Conservation (phyloP, 108 stramenopile species). For the Parietichytrium sp. region DNA sequence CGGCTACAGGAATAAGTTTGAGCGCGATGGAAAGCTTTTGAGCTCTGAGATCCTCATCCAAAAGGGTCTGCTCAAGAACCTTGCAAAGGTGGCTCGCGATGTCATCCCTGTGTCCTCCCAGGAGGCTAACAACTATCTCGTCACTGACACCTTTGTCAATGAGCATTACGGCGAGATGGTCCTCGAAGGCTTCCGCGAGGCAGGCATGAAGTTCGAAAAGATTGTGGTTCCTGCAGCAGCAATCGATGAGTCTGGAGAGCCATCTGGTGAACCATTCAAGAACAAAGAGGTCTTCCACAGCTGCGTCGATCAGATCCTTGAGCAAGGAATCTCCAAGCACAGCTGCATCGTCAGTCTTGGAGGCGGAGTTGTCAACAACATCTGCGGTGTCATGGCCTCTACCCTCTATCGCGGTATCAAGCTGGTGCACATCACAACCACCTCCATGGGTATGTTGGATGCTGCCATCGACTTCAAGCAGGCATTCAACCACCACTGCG, state of each 20-base stretch:
- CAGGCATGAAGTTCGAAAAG: slow-evolving; percentile 45
- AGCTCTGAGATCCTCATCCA: slow-evolving; percentile 50
- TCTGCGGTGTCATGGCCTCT: slow-evolving; percentile 48
- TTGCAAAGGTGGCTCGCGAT: slow-evolving; percentile 28
- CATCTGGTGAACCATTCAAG: slow-evolving; percentile 49
- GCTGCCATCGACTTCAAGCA: slow-evolving; percentile 55
- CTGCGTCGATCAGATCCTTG: slow-evolving; percentile 27
- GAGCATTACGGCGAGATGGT: slow-evolving; percentile 44
- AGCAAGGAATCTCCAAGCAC: slow-evolving; percentile 47
- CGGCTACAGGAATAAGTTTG: slow-evolving; percentile 48
- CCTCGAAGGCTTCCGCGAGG: slow-evolving; percentile 46
- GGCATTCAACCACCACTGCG: slow-evolving; percentile 49
- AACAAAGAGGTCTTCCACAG: slow-evolving; percentile 32
- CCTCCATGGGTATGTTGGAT: slow-evolving; percentile 52
- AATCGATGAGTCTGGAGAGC: slow-evolving; percentile 51
- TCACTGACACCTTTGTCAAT: slow-evolving; percentile 51
- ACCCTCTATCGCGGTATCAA: slow-evolving; percentile 49
- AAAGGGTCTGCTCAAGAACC: slow-evolving; percentile 45
- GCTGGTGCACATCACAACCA: slow-evolving; percentile 51
- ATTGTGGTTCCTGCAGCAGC: slow-evolving; percentile 46
- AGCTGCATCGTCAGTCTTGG: slow-evolving; percentile 53
- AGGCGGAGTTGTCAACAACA: slow-evolving; percentile 50
- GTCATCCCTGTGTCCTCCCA: slow-evolving; percentile 45
- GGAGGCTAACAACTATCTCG: slow-evolving; percentile 49
- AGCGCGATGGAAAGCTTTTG: slow-evolving; percentile 46